phyloP scores from a whole-genome alignment of 192 early-diverging fungal species.

The Entomortierella lignicola region DNA sequence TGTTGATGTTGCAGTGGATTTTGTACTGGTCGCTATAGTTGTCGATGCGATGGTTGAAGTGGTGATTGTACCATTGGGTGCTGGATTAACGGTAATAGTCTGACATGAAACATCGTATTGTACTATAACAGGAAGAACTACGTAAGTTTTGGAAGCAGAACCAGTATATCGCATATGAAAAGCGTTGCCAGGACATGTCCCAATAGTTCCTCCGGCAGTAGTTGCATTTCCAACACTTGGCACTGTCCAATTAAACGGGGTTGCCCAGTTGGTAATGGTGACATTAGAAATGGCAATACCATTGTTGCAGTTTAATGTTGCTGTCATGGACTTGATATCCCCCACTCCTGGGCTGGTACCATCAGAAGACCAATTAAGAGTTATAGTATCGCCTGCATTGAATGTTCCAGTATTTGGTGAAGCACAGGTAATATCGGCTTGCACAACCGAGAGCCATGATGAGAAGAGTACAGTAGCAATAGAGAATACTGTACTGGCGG shows the following conservation, averaged over 20 bases:
- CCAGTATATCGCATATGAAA: constrained; percentile 32
- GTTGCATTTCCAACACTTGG: constrained; percentile 42
- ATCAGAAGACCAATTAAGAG: constrained; percentile 9
- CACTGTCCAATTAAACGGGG: constrained; percentile 4
- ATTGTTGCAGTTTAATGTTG: constrained; percentile 15
- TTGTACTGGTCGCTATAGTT: background rate
- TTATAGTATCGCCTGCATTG: constrained; percentile 15
- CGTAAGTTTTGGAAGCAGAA: background rate
- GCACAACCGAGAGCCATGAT: background rate
- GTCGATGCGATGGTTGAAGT: background rate
- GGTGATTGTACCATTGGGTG: constrained; percentile 5
- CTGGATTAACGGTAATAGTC: constrained; percentile 21
- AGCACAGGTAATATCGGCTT: constrained; percentile 6
- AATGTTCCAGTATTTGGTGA: constrained; percentile 10
- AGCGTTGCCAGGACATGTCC: constrained; percentile 11
- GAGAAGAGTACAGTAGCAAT: background rate
- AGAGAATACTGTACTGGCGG: background rate
- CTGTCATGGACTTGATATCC: constrained; percentile 9
- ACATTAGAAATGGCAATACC: constrained; percentile 5
- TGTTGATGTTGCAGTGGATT: background rate
- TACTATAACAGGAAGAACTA: background rate
- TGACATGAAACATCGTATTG: too few relatives aligned
- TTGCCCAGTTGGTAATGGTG: background rate
- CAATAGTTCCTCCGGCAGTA: constrained; percentile 8
- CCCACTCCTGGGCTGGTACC: background rate